Evolutionary conservation across 805 yeast species (phyloP).

Genomic region (Candida railenensis): DNA sequence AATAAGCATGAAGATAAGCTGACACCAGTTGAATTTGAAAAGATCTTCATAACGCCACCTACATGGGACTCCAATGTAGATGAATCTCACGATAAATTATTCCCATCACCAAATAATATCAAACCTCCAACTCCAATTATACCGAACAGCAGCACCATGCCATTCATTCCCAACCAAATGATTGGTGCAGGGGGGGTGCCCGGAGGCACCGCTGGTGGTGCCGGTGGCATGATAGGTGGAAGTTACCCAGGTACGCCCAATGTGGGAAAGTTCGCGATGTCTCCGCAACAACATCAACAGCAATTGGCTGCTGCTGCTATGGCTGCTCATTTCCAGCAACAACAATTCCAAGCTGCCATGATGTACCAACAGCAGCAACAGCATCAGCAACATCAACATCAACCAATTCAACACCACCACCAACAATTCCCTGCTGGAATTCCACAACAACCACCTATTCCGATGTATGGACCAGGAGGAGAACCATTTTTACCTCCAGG

Average conservation of each 20-base stretch:
- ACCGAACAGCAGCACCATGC: constrained; percentile 16
- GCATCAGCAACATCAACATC: constrained; percentile 29
- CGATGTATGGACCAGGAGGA: constrained; percentile 26
- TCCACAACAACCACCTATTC: constrained; percentile 34
- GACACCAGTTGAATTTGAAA: constrained; percentile 44
- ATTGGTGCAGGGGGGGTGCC: constrained; percentile 14
- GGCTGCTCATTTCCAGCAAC: constrained; percentile 36
- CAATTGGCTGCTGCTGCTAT: constrained; percentile 24
- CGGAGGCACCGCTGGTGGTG: constrained; percentile 14
- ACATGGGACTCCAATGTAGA: constrained; percentile 68
- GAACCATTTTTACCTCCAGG: constrained; percentile 36
- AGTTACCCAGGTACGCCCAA: constrained; percentile 10
- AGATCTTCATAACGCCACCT: constrained; percentile 71
- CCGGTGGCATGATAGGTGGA: constrained; percentile 14
- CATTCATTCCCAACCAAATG: constrained; percentile 33
- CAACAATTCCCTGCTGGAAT: constrained; percentile 23
- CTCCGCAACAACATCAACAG: constrained; percentile 31
- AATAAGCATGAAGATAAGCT: constrained; percentile 21
- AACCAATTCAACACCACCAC: constrained; percentile 38
- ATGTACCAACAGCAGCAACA: constrained; percentile 40
- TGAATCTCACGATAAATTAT: constrained; percentile 52
- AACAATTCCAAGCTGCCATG: constrained; percentile 38
- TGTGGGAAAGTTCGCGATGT: constrained; percentile 16
- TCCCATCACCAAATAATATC: constrained; percentile 39
- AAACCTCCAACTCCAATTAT: constrained; percentile 10